Evolutionary conservation across 371 early-diverging fungal species (phyloP).

Genomic region (Funneliformis caledonium): DNA sequence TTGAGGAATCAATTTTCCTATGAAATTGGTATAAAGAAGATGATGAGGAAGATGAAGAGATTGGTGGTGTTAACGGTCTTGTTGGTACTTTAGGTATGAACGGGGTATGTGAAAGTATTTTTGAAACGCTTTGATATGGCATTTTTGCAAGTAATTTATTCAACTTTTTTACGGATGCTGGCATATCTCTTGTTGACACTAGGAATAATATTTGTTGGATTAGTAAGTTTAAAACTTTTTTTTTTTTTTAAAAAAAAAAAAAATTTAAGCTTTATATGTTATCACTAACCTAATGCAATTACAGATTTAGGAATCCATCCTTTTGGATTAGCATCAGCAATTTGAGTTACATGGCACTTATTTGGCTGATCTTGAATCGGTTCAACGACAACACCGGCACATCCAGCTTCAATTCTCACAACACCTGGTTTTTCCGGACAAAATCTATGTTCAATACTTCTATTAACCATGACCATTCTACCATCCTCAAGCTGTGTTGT

Average conservation of each 20-base stretch:
- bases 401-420: slow-evolving; percentile 59
- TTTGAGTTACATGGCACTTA: slow-evolving; percentile 53
- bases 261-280: background rate
- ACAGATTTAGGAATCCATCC: slow-evolving; percentile 65
- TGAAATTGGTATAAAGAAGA: background rate
- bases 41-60: background rate
- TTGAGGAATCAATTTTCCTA: background rate
- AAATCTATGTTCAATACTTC: slow-evolving; percentile 52
- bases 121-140: background rate
- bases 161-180: background rate
- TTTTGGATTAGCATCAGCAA: slow-evolving; percentile 62
- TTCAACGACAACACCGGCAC: slow-evolving; percentile 59
- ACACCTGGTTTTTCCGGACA: slow-evolving; percentile 51
- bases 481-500: slow-evolving; percentile 46
- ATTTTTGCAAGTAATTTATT: background rate
- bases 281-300: slow-evolving; percentile 52
- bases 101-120: background rate
- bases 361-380: slow-evolving; percentile 41
- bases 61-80: background rate
- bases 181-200: background rate
- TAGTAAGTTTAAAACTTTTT: too few species aligned
- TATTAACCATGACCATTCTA: slow-evolving; percentile 52
- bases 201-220: background rate
- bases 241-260: background rate
- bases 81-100: background rate